These are phyloP conservation scores for Taphrina wiesneri DNA, from an alignment of 1,139 yeast species.

Conservation along the genomic window DNA sequence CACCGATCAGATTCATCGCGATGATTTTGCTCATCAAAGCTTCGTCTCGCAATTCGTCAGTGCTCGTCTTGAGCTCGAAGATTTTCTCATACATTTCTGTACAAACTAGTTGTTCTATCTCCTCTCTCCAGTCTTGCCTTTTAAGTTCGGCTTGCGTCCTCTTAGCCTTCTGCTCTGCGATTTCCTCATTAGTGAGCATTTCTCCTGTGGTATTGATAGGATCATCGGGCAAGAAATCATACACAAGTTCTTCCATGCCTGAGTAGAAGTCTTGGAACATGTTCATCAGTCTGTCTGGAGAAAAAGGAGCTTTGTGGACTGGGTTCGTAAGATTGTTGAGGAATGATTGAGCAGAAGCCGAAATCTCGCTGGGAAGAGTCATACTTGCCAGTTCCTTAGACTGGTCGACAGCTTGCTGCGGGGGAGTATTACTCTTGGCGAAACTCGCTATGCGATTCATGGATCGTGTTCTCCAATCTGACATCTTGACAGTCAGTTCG, in stretches of 20 bases:
- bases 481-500: background rate
- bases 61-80: conserved; percentile 30
- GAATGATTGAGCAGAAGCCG: conserved; percentile 13
- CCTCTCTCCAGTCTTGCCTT: conserved; percentile 25
- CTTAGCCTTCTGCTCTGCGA: conserved; percentile 6
- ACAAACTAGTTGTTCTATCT: conserved; percentile 36
- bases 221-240: conserved; percentile 13
- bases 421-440: conserved; percentile 3
- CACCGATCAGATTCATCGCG: conserved; percentile 24
- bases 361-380: conserved; percentile 11
- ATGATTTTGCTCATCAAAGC: conserved; percentile 28
- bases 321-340: conserved; percentile 26
- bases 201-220: background rate
- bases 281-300: conserved; percentile 21
- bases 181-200: conserved; percentile 14
- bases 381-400: conserved; percentile 1
- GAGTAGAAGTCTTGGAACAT: conserved; percentile 32
- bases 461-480: conserved; percentile 12
- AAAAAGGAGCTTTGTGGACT: conserved; percentile 27
- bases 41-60: conserved; percentile 37
- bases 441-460: conserved; percentile 17
- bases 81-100: conserved; percentile 34
- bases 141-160: conserved; percentile 3
- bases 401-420: background rate
- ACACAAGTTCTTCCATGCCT: conserved; percentile 15